Percentiles rank a stretch among this genome's conserved stretches.
These are phyloP conservation scores for Fagopyrum tataricum DNA, from an alignment of 148 eudicot genomes.

Conservation along the genomic window DNA sequence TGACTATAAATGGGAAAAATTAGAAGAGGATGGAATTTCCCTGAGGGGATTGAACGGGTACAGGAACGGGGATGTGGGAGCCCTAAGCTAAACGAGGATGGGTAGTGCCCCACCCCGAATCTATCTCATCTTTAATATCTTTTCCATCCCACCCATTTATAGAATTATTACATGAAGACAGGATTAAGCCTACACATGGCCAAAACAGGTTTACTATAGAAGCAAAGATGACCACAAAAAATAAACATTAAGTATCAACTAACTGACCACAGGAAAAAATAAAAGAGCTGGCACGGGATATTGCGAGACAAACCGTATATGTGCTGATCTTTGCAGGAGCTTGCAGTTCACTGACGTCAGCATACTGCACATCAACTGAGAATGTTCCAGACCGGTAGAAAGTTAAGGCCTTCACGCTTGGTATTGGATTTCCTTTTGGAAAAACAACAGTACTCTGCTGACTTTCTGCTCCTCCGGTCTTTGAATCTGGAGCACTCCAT, in stretches of 20 bases:
- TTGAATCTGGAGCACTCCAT: constrained; percentile 59
- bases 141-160: background rate
- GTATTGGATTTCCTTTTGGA: constrained; percentile 82
- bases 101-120: no score
- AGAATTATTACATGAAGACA: background rate
- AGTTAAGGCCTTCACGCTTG: constrained; percentile 76
- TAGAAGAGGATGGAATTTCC: no score
- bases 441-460: constrained; percentile 63
- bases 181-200: background rate
- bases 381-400: constrained; percentile 67
- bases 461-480: constrained; percentile 41
- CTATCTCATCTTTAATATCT: background rate
- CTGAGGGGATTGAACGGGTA: no score
- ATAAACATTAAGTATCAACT: background rate
- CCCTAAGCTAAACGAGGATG: no score
- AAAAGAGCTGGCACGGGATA: background rate
- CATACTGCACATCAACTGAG: constrained; percentile 68
- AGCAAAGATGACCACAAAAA: background rate
- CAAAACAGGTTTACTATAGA: background rate
- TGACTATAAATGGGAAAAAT: no score
- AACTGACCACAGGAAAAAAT: background rate
- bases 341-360: constrained; percentile 72
- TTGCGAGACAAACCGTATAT: constrained; percentile 48
- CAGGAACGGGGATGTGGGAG: no score
- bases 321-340: constrained; percentile 77